Evolutionary conservation across 768 basidiomycete species (phyloP).

Genomic region (Punctularia strigosozonata): DNA sequence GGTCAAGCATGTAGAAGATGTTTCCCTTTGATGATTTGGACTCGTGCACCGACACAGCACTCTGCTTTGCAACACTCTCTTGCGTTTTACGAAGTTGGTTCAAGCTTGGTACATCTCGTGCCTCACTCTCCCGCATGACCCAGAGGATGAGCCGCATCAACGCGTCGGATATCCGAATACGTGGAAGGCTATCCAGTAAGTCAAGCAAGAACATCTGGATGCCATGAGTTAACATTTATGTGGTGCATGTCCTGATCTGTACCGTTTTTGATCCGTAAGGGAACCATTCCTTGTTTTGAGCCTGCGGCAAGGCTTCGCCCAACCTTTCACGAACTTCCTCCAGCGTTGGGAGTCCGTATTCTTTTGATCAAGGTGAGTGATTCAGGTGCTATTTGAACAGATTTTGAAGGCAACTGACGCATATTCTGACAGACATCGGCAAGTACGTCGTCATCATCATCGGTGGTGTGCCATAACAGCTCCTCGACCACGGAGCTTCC

Average conservation of each 20-base stretch:
- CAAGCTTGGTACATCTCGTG: slow-evolving; percentile 11
- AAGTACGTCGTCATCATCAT: background rate
- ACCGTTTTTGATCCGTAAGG: background rate
- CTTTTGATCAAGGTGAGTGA: too few species aligned
- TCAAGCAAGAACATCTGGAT: slow-evolving; percentile 13
- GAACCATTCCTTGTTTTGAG: slow-evolving; percentile 2
- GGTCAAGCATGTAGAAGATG: background rate
- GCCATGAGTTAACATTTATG: background rate
- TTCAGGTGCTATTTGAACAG: too few species aligned
- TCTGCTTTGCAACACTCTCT: background rate
- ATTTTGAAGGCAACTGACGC: too few species aligned
- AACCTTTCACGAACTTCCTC: too few species aligned
- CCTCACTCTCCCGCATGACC: slow-evolving; percentile 10
- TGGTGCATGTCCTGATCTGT: too few species aligned
- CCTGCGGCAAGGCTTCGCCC: too few species aligned
- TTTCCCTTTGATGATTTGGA: background rate
- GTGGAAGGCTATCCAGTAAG: slow-evolving; percentile 12
- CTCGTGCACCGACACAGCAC: background rate
- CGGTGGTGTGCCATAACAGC: background rate
- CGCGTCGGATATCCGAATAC: slow-evolving; percentile 9
- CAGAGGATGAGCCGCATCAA: slow-evolving; percentile 10
- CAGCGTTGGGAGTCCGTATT: too few species aligned
- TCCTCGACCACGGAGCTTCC: background rate
- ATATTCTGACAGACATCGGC: background rate
- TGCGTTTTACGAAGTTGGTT: slow-evolving; percentile 5